Base-by-base conservation (phyloP, 129 eudicot genomes). In the Pseudognaphalium luteoalbum region DNA sequence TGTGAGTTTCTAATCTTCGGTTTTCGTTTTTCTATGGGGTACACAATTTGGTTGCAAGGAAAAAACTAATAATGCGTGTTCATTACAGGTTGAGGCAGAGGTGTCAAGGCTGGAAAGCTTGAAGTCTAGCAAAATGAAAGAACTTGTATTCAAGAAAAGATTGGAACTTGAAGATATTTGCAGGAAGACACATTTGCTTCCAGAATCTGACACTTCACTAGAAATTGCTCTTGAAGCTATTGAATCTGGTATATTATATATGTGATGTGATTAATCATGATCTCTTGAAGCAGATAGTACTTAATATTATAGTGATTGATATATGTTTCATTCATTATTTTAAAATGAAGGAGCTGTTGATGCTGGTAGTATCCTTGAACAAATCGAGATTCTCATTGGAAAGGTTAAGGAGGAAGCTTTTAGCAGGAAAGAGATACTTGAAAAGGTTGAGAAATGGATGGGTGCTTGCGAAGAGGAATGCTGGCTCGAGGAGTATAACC, bases 401-500 rank as follows among this genome's bases (percentile, higher is more conserved):
- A 83, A 84, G 67, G 91, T 89, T 7, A 94, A 94, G 74, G 99
- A 94, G 75, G 99, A 91, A 81, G 93, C 97, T 54, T 86, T 89
- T 71, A 86, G 92, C 88, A 78, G 99, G 71, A 91, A 94, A 84
- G 99, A 94, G 68, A 91, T 91, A 71, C 91, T 91, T 54, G 97
- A 91, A 57, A 91, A 73, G 76, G 92, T 91, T 74, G 97, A 91
- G 78, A 91, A 82, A 77, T 94, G 97, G 97, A 84, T 89, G 84
- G 85, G 74, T 33, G 98, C 98, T 12, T 83, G 98, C 85, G 95
- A 85, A 54, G 97, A 93, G 66, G 97, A 93, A 81, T 85, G 91
- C 71, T 93, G 98, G 98, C 98, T 93, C 22, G 97, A 90, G 76
- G 90, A 93, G 73, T 93, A 93, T 67, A 92, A 92, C n/a, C 85